Percentiles rank a stretch among this genome's conserved stretches.
phyloP scores from a whole-genome alignment of 495 filamentous ascomycete genomes.

The Xylaria palmicola region DNA sequence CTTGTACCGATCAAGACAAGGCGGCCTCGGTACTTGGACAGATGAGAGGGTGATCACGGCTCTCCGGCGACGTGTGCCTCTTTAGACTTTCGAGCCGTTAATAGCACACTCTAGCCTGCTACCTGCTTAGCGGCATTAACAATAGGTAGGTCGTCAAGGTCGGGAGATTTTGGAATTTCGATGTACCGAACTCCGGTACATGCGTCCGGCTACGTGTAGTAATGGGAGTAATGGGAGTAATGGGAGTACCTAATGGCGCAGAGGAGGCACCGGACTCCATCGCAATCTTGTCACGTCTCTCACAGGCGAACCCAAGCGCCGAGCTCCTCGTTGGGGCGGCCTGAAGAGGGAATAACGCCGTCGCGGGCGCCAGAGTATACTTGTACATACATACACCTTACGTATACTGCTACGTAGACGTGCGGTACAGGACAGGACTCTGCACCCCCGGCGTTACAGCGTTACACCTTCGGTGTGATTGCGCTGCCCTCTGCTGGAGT shows the following conservation, averaged over 20 bases:
- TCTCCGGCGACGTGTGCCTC: constrained; percentile 3
- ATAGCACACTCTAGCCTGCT: background rate
- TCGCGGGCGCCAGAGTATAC: background rate
- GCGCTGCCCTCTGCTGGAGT: background rate
- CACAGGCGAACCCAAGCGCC: background rate
- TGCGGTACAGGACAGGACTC: too few species aligned
- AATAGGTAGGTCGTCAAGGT: too few species aligned
- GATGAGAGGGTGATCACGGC: constrained; percentile 1
- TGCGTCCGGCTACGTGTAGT: too few species aligned
- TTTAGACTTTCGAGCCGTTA: background rate
- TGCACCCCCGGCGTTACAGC: too few species aligned
- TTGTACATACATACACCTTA: background rate
- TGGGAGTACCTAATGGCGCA: too few species aligned
- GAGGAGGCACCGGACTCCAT: background rate
- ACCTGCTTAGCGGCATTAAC: too few species aligned
- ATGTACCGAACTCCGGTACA: too few species aligned
- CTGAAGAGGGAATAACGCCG: constrained; percentile 11
- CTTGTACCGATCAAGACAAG: constrained; percentile 5
- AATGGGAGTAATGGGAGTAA: too few species aligned
- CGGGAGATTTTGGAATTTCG: too few species aligned
- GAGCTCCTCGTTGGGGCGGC: background rate
- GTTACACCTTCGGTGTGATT: background rate
- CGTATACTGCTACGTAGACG: background rate
- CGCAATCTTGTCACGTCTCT: background rate
- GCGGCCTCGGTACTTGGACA: background rate